These are phyloP conservation scores for Eutypa lata DNA, from an alignment of 2,329 filamentous ascomycete species.

Conservation along the genomic window DNA sequence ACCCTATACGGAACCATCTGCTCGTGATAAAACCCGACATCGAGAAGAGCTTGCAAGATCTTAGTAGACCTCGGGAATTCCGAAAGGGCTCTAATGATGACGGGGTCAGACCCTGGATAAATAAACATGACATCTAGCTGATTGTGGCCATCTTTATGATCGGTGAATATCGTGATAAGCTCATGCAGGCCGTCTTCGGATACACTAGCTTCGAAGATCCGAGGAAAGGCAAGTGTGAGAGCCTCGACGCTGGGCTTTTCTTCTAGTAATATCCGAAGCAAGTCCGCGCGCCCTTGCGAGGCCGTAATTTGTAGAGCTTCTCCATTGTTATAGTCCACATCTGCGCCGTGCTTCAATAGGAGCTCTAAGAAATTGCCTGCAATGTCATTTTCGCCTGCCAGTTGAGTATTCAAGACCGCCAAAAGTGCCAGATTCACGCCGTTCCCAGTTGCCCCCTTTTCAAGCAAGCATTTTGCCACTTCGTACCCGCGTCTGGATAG, in stretches of 20 bases:
- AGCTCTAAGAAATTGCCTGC: slow-evolving; percentile 45
- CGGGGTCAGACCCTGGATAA: slow-evolving; percentile 40
- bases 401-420: slow-evolving; percentile 42
- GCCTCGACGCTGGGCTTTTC: slow-evolving; percentile 48
- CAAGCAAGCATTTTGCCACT: slow-evolving; percentile 45
- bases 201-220: slow-evolving; percentile 50
- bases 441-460: slow-evolving; percentile 45
- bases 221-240: slow-evolving; percentile 52
- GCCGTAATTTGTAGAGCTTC: slow-evolving; percentile 53
- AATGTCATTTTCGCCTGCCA: slow-evolving; percentile 34
- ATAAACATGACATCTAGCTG: slow-evolving; percentile 49
- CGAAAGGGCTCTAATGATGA: slow-evolving; percentile 50
- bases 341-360: slow-evolving; percentile 38
- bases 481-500: slow-evolving; percentile 44
- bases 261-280: slow-evolving; percentile 49
- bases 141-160: slow-evolving; percentile 44
- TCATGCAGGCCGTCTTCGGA: slow-evolving; percentile 48
- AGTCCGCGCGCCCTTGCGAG: slow-evolving; percentile 44
- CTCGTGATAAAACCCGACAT: slow-evolving; percentile 59
- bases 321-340: slow-evolving; percentile 51
- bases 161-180: slow-evolving; percentile 49
- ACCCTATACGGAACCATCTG: slow-evolving; percentile 44
- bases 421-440: slow-evolving; percentile 44
- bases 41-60: slow-evolving; percentile 50
- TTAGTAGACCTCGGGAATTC: slow-evolving; percentile 53